Conservation (phyloP, 2,329 filamentous ascomycete species). For the Stagonosporopsis vannaccii region DNA sequence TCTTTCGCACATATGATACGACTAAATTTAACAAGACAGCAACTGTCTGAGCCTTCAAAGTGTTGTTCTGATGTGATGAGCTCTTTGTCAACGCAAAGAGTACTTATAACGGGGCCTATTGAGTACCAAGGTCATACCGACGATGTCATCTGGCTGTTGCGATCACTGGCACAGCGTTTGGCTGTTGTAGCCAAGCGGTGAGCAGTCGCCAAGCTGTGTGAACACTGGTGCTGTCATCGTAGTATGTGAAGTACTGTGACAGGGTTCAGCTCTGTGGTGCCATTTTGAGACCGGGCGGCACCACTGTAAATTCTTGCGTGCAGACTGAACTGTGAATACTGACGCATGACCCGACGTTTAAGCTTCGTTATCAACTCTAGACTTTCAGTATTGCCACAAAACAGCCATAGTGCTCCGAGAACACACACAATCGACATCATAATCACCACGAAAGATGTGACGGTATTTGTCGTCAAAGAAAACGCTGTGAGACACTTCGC, state of each 20-base stretch:
- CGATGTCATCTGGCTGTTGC: neutral
- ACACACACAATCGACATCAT: too few species aligned
- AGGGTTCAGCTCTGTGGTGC: neutral
- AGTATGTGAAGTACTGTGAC: slow-evolving; percentile 3
- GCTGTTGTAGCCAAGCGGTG: slow-evolving; percentile 1
- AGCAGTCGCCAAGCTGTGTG: slow-evolving; percentile 1
- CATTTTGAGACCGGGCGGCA: neutral
- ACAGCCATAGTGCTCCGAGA: too few species aligned
- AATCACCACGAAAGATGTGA: too few species aligned
- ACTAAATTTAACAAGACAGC: neutral
- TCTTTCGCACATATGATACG: neutral
- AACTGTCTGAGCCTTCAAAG: neutral
- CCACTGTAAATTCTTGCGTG: neutral
- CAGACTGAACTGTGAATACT: neutral
- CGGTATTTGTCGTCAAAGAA: too few species aligned
- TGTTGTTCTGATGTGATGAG: neutral
- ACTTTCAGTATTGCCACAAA: too few species aligned
- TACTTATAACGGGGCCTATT: fast-evolving
- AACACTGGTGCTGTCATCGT: neutral
- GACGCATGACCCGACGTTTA: too few species aligned
- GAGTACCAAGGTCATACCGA: slow-evolving; percentile 14
- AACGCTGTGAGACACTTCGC: neutral
- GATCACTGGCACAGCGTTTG: neutral
- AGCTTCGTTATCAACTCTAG: too few species aligned
- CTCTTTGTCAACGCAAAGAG: too few species aligned